phyloP scores from a whole-genome alignment of 192 early-diverging fungal genomes.

The Coemansia sp. region DNA sequence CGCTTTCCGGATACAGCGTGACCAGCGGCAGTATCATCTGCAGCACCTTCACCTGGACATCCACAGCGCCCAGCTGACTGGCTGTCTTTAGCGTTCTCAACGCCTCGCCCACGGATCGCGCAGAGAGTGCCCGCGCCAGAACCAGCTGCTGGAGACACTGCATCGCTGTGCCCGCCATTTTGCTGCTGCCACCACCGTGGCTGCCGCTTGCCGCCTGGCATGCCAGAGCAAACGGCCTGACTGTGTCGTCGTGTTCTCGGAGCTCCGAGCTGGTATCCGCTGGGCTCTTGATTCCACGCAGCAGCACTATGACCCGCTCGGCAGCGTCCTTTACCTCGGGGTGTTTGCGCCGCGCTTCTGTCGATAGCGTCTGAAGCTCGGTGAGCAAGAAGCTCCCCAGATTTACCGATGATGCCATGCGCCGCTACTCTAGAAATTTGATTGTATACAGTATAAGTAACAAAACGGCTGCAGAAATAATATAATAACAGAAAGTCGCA shows the following conservation, averaged over 20 bases:
- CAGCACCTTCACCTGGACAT: conserved; percentile 90
- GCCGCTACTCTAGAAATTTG: too few species aligned
- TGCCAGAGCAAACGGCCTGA: conserved; percentile 82
- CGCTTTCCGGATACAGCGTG: conserved; percentile 65
- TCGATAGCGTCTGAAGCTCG: conserved; percentile 81
- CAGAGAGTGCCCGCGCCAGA: conserved; percentile 29
- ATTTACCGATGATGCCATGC: conserved; percentile 17
- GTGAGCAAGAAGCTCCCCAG: conserved; percentile 57
- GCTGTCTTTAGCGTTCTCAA: conserved; percentile 70
- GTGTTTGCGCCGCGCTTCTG: conserved; percentile 82
- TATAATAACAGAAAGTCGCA: not conserved
- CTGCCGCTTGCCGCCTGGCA: conserved; percentile 75
- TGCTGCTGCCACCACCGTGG: conserved; percentile 78
- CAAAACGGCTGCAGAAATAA: too few species aligned
- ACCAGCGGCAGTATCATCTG: conserved; percentile 89
- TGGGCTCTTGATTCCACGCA: conserved; percentile 48
- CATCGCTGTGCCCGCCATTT: conserved; percentile 77
- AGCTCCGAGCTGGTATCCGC: conserved; percentile 59
- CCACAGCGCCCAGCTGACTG: conserved; percentile 62
- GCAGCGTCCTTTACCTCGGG: conserved; percentile 92
- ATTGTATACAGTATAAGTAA: too few species aligned
- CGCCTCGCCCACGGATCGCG: conserved; percentile 56
- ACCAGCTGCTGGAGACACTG: conserved; percentile 68
- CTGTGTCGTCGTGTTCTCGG: conserved; percentile 65
- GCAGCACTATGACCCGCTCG: conserved; percentile 54